Evolutionary conservation across 148 eudicot species (phyloP).

Genomic region (Fallopia convolvulus): DNA sequence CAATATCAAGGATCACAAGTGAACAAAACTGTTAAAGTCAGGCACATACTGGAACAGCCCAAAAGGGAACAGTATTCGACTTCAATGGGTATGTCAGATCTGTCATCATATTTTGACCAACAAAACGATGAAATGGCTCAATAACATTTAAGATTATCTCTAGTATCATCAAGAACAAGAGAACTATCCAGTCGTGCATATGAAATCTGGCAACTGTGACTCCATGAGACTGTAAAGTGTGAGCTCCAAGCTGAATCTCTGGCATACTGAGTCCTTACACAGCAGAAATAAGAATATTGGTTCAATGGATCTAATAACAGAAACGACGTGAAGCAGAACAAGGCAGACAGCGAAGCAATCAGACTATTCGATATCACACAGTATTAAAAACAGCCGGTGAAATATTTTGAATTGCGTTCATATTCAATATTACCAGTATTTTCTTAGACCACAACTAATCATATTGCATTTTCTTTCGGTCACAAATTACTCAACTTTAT

Average conservation of each 20-base stretch:
- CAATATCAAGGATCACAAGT: constrained; percentile 3
- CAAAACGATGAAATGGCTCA: constrained; percentile 38
- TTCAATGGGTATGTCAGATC: constrained; percentile 29
- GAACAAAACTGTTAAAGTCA: not conserved
- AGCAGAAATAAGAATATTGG: not conserved
- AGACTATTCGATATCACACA: too few relatives aligned
- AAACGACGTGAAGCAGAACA: not conserved
- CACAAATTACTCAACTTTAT: not conserved
- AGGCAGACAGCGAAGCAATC: not conserved
- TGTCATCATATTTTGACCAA: constrained; percentile 27
- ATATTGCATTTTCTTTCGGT: not conserved
- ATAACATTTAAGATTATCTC: constrained; percentile 18
- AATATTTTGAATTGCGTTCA: not conserved
- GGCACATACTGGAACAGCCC: constrained; percentile 32
- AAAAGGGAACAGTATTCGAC: constrained; percentile 28
- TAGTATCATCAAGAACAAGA: constrained; percentile 19
- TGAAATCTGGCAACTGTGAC: constrained; percentile 20
- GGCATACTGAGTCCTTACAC: constrained; percentile 9
- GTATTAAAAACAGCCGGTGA: not conserved
- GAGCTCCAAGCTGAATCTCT: constrained; percentile 14
- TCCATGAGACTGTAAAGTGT: constrained; percentile 18
- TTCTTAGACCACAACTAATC: not conserved
- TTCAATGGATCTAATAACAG: not conserved
- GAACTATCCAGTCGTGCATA: constrained; percentile 36
- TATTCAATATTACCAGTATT: not conserved